A percentile compares a stretch with the other conserved stretches of the same genome.
These are phyloP conservation scores for Lactarius pseudohatsudake DNA, from an alignment of 768 basidiomycete genomes.

Conservation along the genomic window DNA sequence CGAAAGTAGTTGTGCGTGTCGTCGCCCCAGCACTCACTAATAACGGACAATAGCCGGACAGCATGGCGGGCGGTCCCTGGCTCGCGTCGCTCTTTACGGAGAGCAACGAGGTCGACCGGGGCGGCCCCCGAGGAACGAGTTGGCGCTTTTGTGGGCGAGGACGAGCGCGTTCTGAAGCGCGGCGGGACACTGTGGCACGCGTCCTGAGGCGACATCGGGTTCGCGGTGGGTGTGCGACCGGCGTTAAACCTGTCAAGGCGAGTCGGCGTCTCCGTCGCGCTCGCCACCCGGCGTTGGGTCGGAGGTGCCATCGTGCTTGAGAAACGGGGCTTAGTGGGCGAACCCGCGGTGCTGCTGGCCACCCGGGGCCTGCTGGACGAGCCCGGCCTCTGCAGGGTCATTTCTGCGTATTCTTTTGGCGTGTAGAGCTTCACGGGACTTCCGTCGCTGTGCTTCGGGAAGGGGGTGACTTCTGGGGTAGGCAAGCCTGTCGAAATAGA, in stretches of 20 bases:
- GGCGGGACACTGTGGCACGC: neutral
- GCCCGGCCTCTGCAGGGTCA: neutral
- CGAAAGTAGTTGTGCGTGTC: neutral
- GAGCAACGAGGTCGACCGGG: neutral
- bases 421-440: constrained; percentile 1
- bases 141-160: neutral
- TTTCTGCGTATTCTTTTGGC: neutral
- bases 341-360: neutral
- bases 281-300: constrained; percentile 6
- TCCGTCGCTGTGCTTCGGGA: neutral
- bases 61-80: neutral
- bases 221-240: neutral
- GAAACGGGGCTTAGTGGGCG: neutral
- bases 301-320: constrained; percentile 3
- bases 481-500: neutral
- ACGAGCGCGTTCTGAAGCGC: neutral
- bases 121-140: neutral
- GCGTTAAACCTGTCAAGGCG: neutral
- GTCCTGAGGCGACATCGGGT: neutral
- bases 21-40: constrained; percentile 7
- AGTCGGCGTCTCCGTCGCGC: neutral
- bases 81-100: neutral
- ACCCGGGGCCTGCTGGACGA: neutral
- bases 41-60: neutral
- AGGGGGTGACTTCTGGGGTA: neutral